Base-by-base conservation (phyloP, 75 land plant genomes). In the Pseudotsuga menziesii region DNA sequence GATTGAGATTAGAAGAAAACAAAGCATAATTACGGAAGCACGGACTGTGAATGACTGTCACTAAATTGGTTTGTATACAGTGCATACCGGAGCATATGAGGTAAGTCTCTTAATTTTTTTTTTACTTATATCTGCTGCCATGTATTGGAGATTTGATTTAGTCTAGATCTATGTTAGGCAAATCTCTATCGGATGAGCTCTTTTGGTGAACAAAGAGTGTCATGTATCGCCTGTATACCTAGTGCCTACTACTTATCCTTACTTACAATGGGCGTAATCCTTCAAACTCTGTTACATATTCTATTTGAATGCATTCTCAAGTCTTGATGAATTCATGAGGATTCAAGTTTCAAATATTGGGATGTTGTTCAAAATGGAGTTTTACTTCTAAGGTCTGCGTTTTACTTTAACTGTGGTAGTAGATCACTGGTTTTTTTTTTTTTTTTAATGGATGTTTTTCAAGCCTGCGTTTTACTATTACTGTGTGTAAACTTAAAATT, bases 1-100 rank as follows among this genome's bases (percentile, higher is more conserved):
- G 32, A 29, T 1, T 84, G 61, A 84, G 36, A 72, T 20, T 82
- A 16, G 86, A 82, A 19, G 79, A 82, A 23, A 56, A 73, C 32
- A 82, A 82, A 55, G 76, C 84, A 3, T 84, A 84, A 74, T 56
- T 84, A 56, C 86, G 84, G 3, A 66, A 72, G 63, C 74, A 82
- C 78, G 61, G 85, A 48, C 75, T 84, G 72, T 73, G 84, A 14
- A 19, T 84, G 20, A 29, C 75, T 22, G 86, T 80, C 3, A n/a
- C 48, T 52, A 84, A 82, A 64, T 57, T 72, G 17, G 80, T 78
- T 56, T 76, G 83, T 22, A 27, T 78, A 48, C 61, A 72, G 39
- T 80, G 86, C 39, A 78, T 84, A 16, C 56, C 73, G n/a, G 80
- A 84, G 48, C 80, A 84, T 66, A 48, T 78, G 15, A 75, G 61